Conservation (phyloP, 306 rosid genomes). For the Senna siamea region DNA sequence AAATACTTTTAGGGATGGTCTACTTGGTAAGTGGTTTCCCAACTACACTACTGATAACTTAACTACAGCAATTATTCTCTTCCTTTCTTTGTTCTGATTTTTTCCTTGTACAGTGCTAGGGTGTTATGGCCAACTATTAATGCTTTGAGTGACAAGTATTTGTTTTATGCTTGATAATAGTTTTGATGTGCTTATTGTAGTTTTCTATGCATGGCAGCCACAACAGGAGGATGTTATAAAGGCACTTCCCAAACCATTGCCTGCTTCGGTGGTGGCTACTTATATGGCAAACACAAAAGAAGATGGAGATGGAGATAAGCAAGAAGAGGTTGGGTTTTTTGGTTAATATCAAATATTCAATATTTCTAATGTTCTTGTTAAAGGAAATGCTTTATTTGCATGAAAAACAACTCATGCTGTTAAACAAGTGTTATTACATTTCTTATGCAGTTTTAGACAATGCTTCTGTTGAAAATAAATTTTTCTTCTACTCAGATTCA, state of each 20-base stretch:
- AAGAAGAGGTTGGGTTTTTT: constrained; percentile 61
- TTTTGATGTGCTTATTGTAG: constrained; percentile 26
- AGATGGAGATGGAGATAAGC: constrained; percentile 49
- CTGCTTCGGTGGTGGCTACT: constrained; percentile 51
- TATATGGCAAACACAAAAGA: constrained; percentile 54
- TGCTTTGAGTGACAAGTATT: not conserved
- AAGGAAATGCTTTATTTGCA: constrained; percentile 24
- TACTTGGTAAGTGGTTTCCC: too few species aligned
- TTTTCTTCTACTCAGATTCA: constrained; percentile 20
- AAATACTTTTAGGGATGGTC: too few species aligned
- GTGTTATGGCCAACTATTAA: too few species aligned
- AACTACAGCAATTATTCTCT: not conserved
- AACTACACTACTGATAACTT: not conserved
- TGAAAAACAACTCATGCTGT: constrained; percentile 8
- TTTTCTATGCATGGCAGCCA: constrained; percentile 57
- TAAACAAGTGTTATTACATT: not conserved
- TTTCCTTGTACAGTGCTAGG: constrained; percentile 10
- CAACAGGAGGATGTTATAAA: constrained; percentile 55
- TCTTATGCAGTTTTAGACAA: not conserved
- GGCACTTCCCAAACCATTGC: constrained; percentile 80
- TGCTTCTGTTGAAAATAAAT: constrained; percentile 23
- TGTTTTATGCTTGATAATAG: constrained; percentile 3
- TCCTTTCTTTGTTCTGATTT: too few species aligned
- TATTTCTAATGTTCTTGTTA: constrained; percentile 11
- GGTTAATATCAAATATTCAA: constrained; percentile 11